These are phyloP conservation scores for Ceratocystis lukuohia DNA, from an alignment of 2,329 filamentous ascomycete species.

Conservation along the genomic window DNA sequence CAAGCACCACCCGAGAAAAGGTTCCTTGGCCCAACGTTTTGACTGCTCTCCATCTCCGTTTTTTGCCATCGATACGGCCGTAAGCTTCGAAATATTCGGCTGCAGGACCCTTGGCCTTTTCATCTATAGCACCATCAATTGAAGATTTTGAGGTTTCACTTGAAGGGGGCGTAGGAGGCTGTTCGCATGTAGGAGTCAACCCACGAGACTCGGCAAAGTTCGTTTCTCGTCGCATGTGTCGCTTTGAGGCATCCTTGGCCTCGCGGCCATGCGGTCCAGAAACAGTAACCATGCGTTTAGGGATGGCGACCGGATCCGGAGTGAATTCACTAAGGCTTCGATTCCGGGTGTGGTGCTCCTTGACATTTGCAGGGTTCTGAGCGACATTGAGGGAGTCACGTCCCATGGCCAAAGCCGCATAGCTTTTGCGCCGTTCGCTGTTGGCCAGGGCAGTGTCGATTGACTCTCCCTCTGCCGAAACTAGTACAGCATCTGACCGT, in stretches of 20 bases:
- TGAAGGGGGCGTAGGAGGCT: slow-evolving; percentile 67
- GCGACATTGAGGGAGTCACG: slow-evolving; percentile 12
- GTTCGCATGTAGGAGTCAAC: slow-evolving; percentile 44
- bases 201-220: slow-evolving; percentile 70
- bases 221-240: slow-evolving; percentile 56
- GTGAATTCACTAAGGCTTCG: slow-evolving; percentile 82
- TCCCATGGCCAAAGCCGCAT: slow-evolving; percentile 31
- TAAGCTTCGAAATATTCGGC: slow-evolving; percentile 57
- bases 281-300: slow-evolving; percentile 61
- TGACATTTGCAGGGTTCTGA: slow-evolving; percentile 15
- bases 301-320: slow-evolving; percentile 54
- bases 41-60: slow-evolving; percentile 65
- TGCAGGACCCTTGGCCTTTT: slow-evolving; percentile 29
- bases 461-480: slow-evolving; percentile 39
- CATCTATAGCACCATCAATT: slow-evolving; percentile 28
- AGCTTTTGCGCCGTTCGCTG: slow-evolving; percentile 45
- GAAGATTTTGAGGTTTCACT: slow-evolving; percentile 52
- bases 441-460: slow-evolving; percentile 37
- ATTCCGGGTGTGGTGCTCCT: slow-evolving; percentile 47
- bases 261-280: slow-evolving; percentile 44
- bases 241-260: slow-evolving; percentile 28
- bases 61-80: slow-evolving; percentile 53
- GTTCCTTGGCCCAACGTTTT: slow-evolving; percentile 80
- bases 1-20: slow-evolving; percentile 87
- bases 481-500: slow-evolving; percentile 29